Percentiles rank a stretch among this genome's conserved stretches.
Evolutionary conservation across 2,329 filamentous ascomycete genomes (phyloP).

Genomic region (Didymella glomerata): DNA sequence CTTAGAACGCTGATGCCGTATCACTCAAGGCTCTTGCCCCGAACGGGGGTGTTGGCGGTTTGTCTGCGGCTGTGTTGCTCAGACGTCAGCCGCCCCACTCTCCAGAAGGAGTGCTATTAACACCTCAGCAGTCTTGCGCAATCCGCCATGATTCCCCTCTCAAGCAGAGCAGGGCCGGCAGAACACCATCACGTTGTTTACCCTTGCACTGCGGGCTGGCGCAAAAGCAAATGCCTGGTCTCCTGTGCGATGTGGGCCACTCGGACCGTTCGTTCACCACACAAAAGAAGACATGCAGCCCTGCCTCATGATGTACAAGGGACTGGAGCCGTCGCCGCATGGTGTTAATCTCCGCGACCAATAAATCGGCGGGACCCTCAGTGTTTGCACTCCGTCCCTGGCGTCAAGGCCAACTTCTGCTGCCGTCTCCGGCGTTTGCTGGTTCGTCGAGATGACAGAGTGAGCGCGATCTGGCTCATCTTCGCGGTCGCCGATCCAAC

Average conservation of each 20-base stretch:
- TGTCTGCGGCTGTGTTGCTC: constrained; percentile 48
- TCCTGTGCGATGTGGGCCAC: constrained; percentile 19
- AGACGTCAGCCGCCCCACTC: constrained; percentile 37
- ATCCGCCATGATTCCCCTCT: constrained; percentile 28
- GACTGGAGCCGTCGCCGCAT: constrained; percentile 2
- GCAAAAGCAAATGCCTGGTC: constrained; percentile 9
- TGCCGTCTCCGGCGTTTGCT: not conserved
- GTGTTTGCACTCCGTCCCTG: constrained; percentile 25
- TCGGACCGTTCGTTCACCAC: constrained; percentile 13
- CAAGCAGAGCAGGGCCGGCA: constrained; percentile 5
- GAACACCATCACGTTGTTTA: constrained; percentile 9
- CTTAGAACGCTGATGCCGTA: constrained; percentile 50
- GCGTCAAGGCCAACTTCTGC: constrained; percentile 1
- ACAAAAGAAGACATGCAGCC: constrained; percentile 15
- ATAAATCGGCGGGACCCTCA: constrained; percentile 20
- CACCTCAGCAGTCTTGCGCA: constrained; percentile 22
- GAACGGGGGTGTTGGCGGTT: constrained; percentile 32
- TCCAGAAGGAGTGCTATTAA: constrained; percentile 36
- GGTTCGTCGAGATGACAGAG: constrained; percentile 3
- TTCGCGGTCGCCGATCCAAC: not conserved
- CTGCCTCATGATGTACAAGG: constrained; percentile 18
- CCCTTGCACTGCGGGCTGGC: constrained; percentile 14
- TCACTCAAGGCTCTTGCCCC: constrained; percentile 36
- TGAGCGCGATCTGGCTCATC: not conserved
- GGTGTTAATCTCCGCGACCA: constrained; percentile 30